Evolutionary conservation across 371 early-diverging fungal genomes (phyloP), one percentile per base, ranked within the genome.

Genomic region (Apophysomyces trapeziformis): DNA sequence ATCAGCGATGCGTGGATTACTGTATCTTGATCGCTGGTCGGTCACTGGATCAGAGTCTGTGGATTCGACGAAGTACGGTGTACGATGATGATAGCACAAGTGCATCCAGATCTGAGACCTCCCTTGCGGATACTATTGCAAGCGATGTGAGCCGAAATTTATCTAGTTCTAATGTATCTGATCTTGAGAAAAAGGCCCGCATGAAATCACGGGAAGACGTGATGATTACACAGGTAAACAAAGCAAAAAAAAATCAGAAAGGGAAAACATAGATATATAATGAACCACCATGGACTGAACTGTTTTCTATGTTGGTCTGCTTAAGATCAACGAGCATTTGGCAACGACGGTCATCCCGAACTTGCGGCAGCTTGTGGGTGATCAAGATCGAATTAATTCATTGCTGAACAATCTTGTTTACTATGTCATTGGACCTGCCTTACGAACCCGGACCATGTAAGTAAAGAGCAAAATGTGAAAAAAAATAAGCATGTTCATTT

Each of bases 21-120:
- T 92, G 93, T 65, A 87, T 93, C 18, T 76, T 90, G 67, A 89
- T 92, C 64, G 86, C 89, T 0, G 94, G 94, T 7, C 87, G 90
- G 18, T 85, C 92, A 18, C 89, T 92, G 69, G 93, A 92, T 54
- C 90, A 91, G 65, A 85, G 91, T 14, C 71, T 87, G 1, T 91
- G 93, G 92, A 72, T 90, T 38, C 78, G 92, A 21, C 79, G 82
- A n/a, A 66, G 76, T 13, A 72, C 77, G 12, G 64, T 77, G 1
- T 77, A 84, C 44, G 82, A 81, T 26, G 77, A 79, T 21, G 77
- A 75, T 16, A 75, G 75, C 8, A 26, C 54, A 21, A 67, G 63
- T 13, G 41, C 74, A 6, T 67, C 72, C 16, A 57, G 64, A 1
- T 57, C 69, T 18, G 46, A n/a, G 69, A 69, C 37, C 65, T 50